Percentiles rank a stretch among this genome's conserved stretches.
phyloP scores from a whole-genome alignment of 2,329 filamentous ascomycete genomes.

The Colletotrichum sp. region DNA sequence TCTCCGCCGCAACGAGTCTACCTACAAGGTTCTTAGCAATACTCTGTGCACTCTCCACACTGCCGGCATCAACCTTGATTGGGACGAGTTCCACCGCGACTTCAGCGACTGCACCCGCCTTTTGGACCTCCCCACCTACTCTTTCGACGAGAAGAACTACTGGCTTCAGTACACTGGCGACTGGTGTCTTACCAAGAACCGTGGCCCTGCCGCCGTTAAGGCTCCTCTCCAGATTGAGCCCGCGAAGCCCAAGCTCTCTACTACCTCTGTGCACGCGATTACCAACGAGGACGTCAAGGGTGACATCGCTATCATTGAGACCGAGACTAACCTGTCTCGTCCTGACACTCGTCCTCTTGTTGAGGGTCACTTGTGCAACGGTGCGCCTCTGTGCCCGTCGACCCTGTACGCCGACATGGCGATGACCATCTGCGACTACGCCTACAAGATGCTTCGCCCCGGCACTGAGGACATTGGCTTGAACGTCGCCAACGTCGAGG shows the following conservation, averaged over 20 bases:
- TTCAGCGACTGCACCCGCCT: conserved; percentile 49
- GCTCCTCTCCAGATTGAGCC: conserved; percentile 35
- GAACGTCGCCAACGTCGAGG: conserved; percentile 72
- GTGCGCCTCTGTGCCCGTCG: conserved; percentile 69
- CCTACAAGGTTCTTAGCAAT: conserved; percentile 67
- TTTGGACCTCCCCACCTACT: conserved; percentile 70
- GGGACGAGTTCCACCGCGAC: conserved; percentile 70
- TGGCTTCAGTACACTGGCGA: conserved; percentile 70
- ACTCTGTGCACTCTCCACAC: conserved; percentile 63
- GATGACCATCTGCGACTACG: conserved; percentile 65
- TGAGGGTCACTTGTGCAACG: conserved; percentile 72
- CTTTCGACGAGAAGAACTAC: conserved; percentile 77
- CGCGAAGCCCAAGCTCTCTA: conserved; percentile 62
- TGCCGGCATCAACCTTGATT: conserved; percentile 68
- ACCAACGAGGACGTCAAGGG: conserved; percentile 67
- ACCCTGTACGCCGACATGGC: conserved; percentile 65
- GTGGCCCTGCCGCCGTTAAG: conserved; percentile 47
- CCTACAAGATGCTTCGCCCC: conserved; percentile 67
- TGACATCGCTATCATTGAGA: conserved; percentile 63
- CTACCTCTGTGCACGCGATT: conserved; percentile 69
- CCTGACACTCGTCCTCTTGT: conserved; percentile 65
- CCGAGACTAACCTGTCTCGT: conserved; percentile 70
- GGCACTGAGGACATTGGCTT: conserved; percentile 60
- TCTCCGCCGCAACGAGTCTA: conserved; percentile 66
- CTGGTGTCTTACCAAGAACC: conserved; percentile 75